Evolutionary conservation across 768 basidiomycete genomes (phyloP).

Genomic region (Scleroderma bovista): DNA sequence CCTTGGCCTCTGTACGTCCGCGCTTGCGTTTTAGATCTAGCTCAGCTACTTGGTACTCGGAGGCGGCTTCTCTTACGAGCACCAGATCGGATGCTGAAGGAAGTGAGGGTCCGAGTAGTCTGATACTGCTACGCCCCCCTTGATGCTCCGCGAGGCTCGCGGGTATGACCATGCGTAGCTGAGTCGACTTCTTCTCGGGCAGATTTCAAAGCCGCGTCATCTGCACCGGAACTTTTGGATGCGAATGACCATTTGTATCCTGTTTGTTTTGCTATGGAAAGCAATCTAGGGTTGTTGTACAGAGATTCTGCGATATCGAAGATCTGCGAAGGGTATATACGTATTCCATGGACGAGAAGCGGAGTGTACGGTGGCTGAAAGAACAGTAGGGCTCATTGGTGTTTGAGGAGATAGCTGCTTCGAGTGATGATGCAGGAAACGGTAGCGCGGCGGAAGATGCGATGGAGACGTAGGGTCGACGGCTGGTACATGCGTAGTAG

Average conservation of each 20-base stretch:
- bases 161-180: conserved; percentile 32
- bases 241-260: conserved; percentile 88
- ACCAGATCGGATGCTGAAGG: conserved; percentile 66
- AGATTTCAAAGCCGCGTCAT: conserved; percentile 50
- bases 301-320: conserved; percentile 50
- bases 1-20: conserved; percentile 58
- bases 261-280: conserved; percentile 63
- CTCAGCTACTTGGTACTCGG: conserved; percentile 49
- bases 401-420: conserved; percentile 60
- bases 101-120: conserved; percentile 60
- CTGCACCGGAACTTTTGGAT: conserved; percentile 56
- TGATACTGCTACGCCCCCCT: conserved; percentile 26
- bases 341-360: too few relatives aligned
- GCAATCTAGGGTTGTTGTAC: conserved; percentile 57
- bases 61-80: conserved; percentile 57
- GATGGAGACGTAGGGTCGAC: conserved; percentile 35
- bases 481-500: too few relatives aligned
- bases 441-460: conserved; percentile 27
- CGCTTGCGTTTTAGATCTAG: conserved; percentile 59
- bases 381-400: conserved; percentile 73
- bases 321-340: too few relatives aligned
- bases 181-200: conserved; percentile 55
- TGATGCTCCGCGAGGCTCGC: conserved; percentile 8
- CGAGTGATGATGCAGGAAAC: conserved; percentile 20
- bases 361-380: conserved; percentile 87